A percentile compares a stretch with the other conserved stretches of the same genome.
phyloP scores from a whole-genome alignment of 2,329 filamentous ascomycete genomes.

The Colletotrichum aenigma region DNA sequence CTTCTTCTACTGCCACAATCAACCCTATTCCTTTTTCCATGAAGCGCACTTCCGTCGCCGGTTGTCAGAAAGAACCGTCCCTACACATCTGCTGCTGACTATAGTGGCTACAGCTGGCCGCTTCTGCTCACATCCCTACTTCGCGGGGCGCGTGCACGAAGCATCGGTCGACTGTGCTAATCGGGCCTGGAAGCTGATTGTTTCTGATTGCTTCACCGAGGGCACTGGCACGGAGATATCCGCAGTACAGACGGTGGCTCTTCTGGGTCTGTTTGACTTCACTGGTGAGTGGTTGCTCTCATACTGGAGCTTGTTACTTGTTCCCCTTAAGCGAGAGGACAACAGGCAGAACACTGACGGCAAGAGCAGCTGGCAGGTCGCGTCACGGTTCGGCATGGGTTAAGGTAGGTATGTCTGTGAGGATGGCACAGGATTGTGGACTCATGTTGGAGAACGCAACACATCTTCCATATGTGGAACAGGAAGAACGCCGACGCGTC shows the following conservation, averaged over 20 bases:
- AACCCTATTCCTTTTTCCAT: slow-evolving; percentile 41
- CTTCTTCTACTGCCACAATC: slow-evolving; percentile 37
- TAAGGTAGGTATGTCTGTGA: slow-evolving; percentile 34
- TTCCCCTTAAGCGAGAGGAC: neutral
- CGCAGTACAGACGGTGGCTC: slow-evolving; percentile 38
- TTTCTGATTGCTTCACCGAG: slow-evolving; percentile 35
- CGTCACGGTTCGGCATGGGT: slow-evolving; percentile 39
- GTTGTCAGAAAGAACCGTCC: neutral
- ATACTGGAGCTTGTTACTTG: neutral
- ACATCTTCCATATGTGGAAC: slow-evolving; percentile 16
- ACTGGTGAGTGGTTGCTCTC: slow-evolving; percentile 30
- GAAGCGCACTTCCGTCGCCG: slow-evolving; percentile 32
- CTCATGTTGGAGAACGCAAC: slow-evolving; percentile 31
- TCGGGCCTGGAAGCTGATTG: slow-evolving; percentile 34
- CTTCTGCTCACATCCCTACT: neutral
- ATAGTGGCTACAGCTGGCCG: neutral
- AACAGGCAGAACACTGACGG: neutral
- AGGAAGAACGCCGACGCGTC: slow-evolving; percentile 36
- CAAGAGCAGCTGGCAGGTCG: neutral
- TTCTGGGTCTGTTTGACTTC: slow-evolving; percentile 41
- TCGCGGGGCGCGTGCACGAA: neutral
- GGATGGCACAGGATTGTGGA: slow-evolving; percentile 34
- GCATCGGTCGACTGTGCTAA: neutral
- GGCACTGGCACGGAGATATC: slow-evolving; percentile 32
- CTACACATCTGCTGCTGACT: neutral